Evolutionary conservation across 345 rosid species (phyloP), one percentile per base, ranked within the genome.

Genomic region (Bruguiera parviflora): DNA sequence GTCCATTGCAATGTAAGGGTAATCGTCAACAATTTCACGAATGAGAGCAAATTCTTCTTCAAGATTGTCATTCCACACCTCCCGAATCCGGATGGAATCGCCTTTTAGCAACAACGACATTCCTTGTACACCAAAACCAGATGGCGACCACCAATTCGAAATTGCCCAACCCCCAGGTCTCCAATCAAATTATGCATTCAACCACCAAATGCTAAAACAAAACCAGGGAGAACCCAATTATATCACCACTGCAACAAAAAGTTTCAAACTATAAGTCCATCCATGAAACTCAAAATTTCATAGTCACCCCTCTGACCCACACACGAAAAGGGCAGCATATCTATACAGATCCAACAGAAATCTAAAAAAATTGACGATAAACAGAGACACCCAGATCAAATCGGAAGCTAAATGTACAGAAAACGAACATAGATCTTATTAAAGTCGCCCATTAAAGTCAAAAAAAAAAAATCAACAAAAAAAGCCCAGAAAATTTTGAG

Each of bases 1-100:
- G 73, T 90, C 96, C 96, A 90, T 88, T 0, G 92, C 92, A 25
- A 91, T 71, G 74, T 62, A 87, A 10, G 88, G 87, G 74, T 70
- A 91, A 39, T 80, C 79, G 53, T 85, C 94, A 5, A 91, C 84
- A 16, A 88, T 68, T n/a, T 79, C 84, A 11, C 70, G 83, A 21
- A 91, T 85, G 62, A 84, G 73, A 27, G 67, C 56, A 63, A 88
- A 79, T 39, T 91, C 96, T 33, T 69, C 67, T n/a, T 75, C 84
- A 0, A 91, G 81, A 71, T 88, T 88, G 43, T 84, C 80, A 65
- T 65, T 68, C 96, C 92, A 90, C 20, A 88, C 96, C 73, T 91
- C 92, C 29, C 92, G 84, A 78, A 88, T 91, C n/a, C 68, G 80
- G 67, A 84, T 77, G 33, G 85, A 81, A 72, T 87, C 90, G 59